A percentile compares a stretch with the other conserved stretches of the same genome.
Evolutionary conservation across 768 basidiomycete genomes (phyloP).

Genomic region (Kondoa malvinella): DNA sequence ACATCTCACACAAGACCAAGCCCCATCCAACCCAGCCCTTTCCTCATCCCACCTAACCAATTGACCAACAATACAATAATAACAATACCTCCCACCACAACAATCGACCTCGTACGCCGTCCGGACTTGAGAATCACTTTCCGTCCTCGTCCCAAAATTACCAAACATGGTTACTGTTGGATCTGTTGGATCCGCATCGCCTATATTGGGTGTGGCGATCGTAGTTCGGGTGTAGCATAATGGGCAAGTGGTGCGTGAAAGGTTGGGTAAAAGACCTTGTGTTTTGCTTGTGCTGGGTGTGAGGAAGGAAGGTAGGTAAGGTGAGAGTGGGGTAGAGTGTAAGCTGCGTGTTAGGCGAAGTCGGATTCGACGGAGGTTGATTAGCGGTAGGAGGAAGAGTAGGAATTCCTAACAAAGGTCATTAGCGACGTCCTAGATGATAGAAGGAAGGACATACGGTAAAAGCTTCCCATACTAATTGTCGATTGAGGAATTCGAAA

Average conservation of each 20-base stretch:
- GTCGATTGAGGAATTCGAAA: constrained; percentile 98
- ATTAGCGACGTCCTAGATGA: not conserved
- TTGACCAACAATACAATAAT: constrained; percentile 72
- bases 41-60: constrained; percentile 41
- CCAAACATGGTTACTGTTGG: constrained; percentile 15
- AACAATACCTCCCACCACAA: constrained; percentile 79
- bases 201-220: constrained; percentile 16
- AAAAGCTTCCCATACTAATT: constrained; percentile 98
- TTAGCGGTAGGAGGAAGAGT: constrained; percentile 70
- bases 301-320: constrained; percentile 12
- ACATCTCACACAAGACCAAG: constrained; percentile 25
- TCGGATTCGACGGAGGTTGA: constrained; percentile 51
- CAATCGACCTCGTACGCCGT: constrained; percentile 54
- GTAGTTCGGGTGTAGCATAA: constrained; percentile 44
- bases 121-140: constrained; percentile 43
- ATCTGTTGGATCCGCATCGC: constrained; percentile 33
- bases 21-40: constrained; percentile 15
- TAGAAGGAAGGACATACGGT: constrained; percentile 46
- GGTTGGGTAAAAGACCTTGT: constrained; percentile 49
- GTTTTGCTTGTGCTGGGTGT: constrained; percentile 9
- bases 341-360: constrained; percentile 39
- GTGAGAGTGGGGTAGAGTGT: constrained; percentile 15
- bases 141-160: constrained; percentile 16
- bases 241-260: constrained; percentile 64
- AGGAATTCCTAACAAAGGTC: constrained; percentile 63